Conservation (phyloP, 225 moss, liverwort and hornwort genomes). For the Pseudisothecium myosuroides region DNA sequence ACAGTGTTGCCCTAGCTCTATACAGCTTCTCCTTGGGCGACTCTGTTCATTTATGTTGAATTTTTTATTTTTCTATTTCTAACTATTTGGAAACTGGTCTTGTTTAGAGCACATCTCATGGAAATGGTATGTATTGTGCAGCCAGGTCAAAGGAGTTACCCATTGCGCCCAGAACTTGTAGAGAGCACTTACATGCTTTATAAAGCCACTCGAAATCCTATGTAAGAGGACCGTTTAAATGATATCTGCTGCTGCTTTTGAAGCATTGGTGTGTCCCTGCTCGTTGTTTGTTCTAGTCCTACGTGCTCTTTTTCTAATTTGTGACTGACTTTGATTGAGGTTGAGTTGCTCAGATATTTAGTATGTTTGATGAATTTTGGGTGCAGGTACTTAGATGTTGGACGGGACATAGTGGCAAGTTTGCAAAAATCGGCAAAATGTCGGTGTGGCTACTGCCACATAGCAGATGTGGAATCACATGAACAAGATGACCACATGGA, state of each 20-base stretch:
- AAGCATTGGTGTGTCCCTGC: not conserved
- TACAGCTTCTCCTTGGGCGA: not conserved
- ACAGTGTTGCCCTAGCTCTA: not conserved
- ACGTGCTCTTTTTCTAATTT: not conserved
- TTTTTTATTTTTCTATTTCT: not conserved
- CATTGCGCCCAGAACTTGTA: constrained; percentile 88
- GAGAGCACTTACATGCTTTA: constrained; percentile 98
- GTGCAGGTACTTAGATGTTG: constrained; percentile 78
- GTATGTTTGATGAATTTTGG: not conserved
- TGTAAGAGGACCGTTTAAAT: constrained; percentile 21
- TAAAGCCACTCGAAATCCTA: constrained; percentile 81
- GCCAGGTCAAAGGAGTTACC: constrained; percentile 98
- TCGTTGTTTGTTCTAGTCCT: not conserved
- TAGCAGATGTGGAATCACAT: constrained; percentile 89
- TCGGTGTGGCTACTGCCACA: constrained; percentile 95
- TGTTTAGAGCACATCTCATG: not conserved
- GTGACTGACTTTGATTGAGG: not conserved
- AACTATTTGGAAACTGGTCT: not conserved
- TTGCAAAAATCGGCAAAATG: constrained; percentile 73
- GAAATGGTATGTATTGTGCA: constrained; percentile 23
- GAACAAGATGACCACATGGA: constrained; percentile 95
- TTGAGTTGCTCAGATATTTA: not conserved
- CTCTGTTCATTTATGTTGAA: not conserved
- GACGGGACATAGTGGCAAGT: constrained; percentile 82
- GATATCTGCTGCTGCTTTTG: not conserved